A percentile compares a stretch with the other conserved stretches of the same genome.
These are phyloP conservation scores for Myrica gale DNA, from an alignment of 306 rosid genomes.

Conservation along the genomic window DNA sequence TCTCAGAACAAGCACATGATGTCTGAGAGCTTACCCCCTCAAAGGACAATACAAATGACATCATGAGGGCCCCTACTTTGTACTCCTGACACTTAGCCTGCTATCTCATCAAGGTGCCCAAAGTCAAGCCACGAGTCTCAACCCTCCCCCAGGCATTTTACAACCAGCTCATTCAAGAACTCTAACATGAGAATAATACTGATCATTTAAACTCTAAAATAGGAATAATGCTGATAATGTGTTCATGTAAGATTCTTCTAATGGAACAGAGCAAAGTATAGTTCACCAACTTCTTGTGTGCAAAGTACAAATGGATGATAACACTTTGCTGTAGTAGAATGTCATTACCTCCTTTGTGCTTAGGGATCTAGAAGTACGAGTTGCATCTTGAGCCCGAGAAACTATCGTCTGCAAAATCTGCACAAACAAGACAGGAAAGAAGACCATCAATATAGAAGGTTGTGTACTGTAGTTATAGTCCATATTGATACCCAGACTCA, in stretches of 20 bases:
- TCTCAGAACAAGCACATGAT: background rate
- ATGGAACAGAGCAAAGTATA: background rate
- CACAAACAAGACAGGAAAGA: slow-evolving; percentile 18
- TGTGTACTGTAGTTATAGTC: background rate
- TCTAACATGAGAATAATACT: background rate
- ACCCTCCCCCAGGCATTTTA: background rate
- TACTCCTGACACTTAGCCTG: background rate
- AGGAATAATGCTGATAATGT: background rate
- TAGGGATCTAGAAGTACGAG: slow-evolving; percentile 63
- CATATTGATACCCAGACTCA: background rate
- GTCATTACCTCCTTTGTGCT: slow-evolving; percentile 88
- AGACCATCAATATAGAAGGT: slow-evolving; percentile 1
- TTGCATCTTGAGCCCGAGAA: slow-evolving; percentile 76
- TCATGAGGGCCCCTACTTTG: background rate
- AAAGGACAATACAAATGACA: background rate
- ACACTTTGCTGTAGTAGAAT: slow-evolving; percentile 14
- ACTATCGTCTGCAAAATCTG: slow-evolving; percentile 95
- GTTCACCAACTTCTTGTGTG: background rate
- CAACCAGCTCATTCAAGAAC: background rate
- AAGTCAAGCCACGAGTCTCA: background rate
- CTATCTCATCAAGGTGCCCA: background rate
- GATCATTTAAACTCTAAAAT: background rate
- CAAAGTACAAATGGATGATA: background rate
- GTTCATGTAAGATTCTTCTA: background rate
- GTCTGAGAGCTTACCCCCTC: background rate